phyloP scores from a whole-genome alignment of 768 basidiomycete species.

The Steccherinum ochraceum region DNA sequence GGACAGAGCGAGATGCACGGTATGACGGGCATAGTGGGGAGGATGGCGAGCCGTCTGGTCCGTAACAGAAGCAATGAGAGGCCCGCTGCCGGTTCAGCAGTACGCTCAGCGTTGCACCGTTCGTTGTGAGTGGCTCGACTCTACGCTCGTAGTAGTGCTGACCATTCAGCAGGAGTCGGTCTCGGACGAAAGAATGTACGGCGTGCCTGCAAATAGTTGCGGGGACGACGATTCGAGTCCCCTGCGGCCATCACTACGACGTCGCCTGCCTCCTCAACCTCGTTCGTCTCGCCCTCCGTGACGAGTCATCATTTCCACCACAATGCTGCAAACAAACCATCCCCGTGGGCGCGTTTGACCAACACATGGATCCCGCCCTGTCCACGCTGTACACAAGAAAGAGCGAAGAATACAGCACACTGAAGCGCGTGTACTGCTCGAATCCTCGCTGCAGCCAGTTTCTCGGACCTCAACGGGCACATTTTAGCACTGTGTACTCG shows the following conservation, averaged over 20 bases:
- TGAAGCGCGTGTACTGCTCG: constrained; percentile 23
- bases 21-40: not conserved
- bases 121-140: constrained; percentile 6
- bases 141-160: not conserved
- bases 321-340: constrained; percentile 22
- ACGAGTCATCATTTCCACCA: constrained; percentile 23
- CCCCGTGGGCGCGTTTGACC: constrained; percentile 12
- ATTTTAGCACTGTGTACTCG: constrained; percentile 5
- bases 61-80: not conserved
- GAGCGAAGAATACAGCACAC: constrained; percentile 17
- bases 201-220: not conserved
- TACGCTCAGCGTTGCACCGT: constrained; percentile 5
- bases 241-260: constrained; percentile 23
- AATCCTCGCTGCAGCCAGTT: constrained; percentile 20
- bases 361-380: constrained; percentile 8
- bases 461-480: constrained; percentile 16
- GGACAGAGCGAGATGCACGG: not conserved
- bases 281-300: constrained; percentile 14
- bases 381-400: constrained; percentile 11
- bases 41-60: not conserved
- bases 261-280: constrained; percentile 16
- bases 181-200: not conserved
- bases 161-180: not conserved
- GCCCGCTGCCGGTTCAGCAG: constrained; percentile 1
- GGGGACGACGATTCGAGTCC: constrained; percentile 2